Evolutionary conservation across 148 eudicot species (phyloP).

Genomic region (Persicaria maculosa): DNA sequence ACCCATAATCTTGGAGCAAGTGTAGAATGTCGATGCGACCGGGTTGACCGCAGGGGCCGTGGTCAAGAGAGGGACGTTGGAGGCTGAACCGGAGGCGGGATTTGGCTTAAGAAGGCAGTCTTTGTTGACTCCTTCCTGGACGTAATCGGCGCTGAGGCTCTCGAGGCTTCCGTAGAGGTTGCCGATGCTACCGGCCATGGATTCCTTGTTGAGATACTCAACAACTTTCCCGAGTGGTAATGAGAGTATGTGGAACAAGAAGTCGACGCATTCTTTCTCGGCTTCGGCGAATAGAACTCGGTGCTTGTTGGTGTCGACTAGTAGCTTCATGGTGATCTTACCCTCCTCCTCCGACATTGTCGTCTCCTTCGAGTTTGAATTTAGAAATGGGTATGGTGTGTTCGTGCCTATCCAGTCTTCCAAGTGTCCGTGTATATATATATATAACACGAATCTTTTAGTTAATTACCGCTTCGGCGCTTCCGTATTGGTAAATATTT

Average conservation of each 20-base stretch:
- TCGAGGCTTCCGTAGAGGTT: neutral
- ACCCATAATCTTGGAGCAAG: too few relatives aligned
- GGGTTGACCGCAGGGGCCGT: neutral
- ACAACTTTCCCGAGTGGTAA: neutral
- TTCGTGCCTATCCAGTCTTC: too few relatives aligned
- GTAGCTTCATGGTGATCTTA: constrained; percentile 9
- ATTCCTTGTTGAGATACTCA: neutral
- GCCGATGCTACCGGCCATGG: neutral
- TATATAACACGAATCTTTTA: too few relatives aligned
- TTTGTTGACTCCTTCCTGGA: neutral
- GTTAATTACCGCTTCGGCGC: too few relatives aligned
- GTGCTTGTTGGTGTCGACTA: neutral
- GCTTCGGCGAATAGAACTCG: neutral
- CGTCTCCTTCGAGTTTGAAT: too few relatives aligned
- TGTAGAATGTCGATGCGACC: neutral
- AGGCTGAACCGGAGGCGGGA: neutral
- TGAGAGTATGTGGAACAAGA: neutral
- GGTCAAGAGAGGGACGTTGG: neutral
- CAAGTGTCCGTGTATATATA: too few relatives aligned
- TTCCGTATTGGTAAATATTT: too few relatives aligned
- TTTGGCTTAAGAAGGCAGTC: neutral
- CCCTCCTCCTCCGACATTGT: neutral
- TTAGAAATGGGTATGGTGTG: too few relatives aligned
- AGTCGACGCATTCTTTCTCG: neutral
- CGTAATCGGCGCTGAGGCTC: neutral